Percentiles rank a stretch among this genome's conserved stretches.
These are phyloP conservation scores for Cyclanthera cordifolia DNA, from an alignment of 306 rosid species.

Conservation along the genomic window DNA sequence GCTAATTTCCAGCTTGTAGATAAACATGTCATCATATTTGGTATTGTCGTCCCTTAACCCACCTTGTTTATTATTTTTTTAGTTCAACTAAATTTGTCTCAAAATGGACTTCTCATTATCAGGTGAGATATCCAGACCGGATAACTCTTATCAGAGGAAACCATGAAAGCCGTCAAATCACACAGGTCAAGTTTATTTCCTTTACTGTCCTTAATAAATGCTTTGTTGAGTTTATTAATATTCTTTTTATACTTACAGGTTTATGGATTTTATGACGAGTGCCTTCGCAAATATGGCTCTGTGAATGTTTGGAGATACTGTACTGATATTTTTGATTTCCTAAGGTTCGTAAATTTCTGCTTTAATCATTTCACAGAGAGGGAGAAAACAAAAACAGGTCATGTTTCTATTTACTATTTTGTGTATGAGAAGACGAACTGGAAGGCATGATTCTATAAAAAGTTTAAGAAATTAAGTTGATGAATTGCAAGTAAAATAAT, in stretches of 20 bases:
- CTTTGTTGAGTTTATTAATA: conserved; percentile 24
- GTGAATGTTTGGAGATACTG: conserved; percentile 99
- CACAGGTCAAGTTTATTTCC: conserved; percentile 60
- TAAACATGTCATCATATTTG: background rate
- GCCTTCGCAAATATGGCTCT: conserved; percentile 96
- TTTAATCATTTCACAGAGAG: background rate
- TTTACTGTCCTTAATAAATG: background rate
- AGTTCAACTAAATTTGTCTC: conserved; percentile 8
- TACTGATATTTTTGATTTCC: conserved; percentile 89
- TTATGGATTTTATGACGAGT: conserved; percentile 98
- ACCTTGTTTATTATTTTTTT: background rate
- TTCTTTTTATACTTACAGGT: conserved; percentile 49
- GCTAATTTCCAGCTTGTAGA: background rate
- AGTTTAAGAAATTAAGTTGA: background rate
- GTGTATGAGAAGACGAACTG: background rate
- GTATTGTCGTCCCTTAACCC: background rate
- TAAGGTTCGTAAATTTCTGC: conserved; percentile 49
- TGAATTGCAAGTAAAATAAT: background rate
- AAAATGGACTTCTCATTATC: conserved; percentile 24
- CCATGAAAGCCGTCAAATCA: conserved; percentile 98
- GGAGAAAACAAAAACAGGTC: conserved; percentile 5
- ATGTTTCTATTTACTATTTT: conserved; percentile 1
- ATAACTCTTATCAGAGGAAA: conserved; percentile 98
- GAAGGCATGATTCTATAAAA: background rate
- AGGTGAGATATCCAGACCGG: conserved; percentile 99